Evolutionary conservation across 2,329 filamentous ascomycete genomes (phyloP).

Genomic region (Pseudocercospora pini-densiflorae): DNA sequence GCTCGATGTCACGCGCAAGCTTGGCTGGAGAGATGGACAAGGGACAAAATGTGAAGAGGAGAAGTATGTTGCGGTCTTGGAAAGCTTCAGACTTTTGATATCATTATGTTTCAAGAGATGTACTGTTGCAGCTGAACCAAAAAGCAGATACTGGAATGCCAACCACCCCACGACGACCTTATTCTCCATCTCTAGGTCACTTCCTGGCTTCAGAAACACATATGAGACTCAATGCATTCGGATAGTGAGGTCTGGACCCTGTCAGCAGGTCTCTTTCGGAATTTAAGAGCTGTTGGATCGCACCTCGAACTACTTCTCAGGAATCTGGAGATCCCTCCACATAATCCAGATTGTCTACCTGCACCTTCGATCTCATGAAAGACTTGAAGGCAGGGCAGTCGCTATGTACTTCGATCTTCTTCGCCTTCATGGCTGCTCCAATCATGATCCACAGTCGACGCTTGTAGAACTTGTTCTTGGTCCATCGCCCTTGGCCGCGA

Average conservation of each 20-base stretch:
- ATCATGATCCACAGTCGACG: background rate
- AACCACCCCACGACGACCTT: background rate
- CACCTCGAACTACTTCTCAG: background rate
- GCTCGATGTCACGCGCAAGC: background rate
- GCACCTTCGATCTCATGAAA: background rate
- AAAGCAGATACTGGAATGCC: background rate
- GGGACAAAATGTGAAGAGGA: too few relatives aligned
- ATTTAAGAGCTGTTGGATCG: too few relatives aligned
- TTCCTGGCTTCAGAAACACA: too few relatives aligned
- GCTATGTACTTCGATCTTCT: background rate
- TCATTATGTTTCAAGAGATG: background rate
- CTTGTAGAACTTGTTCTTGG: background rate
- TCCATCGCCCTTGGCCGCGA: background rate
- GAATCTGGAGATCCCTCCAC: background rate
- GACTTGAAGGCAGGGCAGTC: background rate
- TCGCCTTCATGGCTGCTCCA: background rate
- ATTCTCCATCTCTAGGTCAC: background rate
- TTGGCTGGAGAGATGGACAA: too few relatives aligned
- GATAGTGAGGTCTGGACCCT: too few relatives aligned
- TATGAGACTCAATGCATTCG: too few relatives aligned
- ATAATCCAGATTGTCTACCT: background rate
- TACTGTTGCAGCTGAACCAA: background rate
- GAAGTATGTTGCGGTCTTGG: too few relatives aligned
- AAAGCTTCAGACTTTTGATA: too few relatives aligned
- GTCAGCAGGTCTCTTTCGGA: too few relatives aligned